Evolutionary conservation across 2,329 filamentous ascomycete genomes (phyloP).

Genomic region (Verruconis gallopava): DNA sequence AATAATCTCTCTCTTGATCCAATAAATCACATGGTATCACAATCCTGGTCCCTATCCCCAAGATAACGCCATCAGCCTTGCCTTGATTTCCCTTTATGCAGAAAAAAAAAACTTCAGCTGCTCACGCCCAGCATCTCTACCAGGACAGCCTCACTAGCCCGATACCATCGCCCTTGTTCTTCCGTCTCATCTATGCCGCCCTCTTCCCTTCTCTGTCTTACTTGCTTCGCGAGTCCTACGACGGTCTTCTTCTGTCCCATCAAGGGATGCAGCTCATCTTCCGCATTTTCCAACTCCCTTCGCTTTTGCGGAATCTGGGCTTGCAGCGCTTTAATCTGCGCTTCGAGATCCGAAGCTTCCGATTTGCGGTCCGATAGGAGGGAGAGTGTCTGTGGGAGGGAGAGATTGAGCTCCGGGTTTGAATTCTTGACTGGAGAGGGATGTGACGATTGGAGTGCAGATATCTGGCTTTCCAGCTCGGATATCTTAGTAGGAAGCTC

Average conservation of each 20-base stretch:
- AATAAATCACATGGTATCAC: too few species aligned
- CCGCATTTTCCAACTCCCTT: constrained; percentile 53
- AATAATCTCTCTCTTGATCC: too few species aligned
- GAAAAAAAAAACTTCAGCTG: constrained; percentile 13
- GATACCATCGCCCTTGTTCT: constrained; percentile 62
- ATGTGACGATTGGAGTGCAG: constrained; percentile 28
- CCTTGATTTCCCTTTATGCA: not conserved
- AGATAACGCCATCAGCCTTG: too few species aligned
- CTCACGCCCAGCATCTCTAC: constrained; percentile 49
- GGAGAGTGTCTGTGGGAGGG: constrained; percentile 29
- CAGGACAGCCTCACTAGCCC: constrained; percentile 51
- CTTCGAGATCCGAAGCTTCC: constrained; percentile 28
- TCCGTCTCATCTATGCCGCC: constrained; percentile 61
- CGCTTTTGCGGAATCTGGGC: constrained; percentile 51
- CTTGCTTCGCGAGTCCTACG: constrained; percentile 56
- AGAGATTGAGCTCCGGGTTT: constrained; percentile 29
- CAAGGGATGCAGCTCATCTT: constrained; percentile 54
- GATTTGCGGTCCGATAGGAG: constrained; percentile 28
- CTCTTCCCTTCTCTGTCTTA: constrained; percentile 52
- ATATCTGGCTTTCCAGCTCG: constrained; percentile 37
- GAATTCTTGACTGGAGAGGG: constrained; percentile 18
- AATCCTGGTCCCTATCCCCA: too few species aligned
- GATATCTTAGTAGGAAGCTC: constrained; percentile 40
- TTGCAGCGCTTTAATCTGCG: constrained; percentile 37
- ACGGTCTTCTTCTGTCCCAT: constrained; percentile 54